Percentiles rank a stretch among this genome's conserved stretches.
These are phyloP conservation scores for Mycena crocata DNA, from an alignment of 768 basidiomycete genomes.

Conservation along the genomic window DNA sequence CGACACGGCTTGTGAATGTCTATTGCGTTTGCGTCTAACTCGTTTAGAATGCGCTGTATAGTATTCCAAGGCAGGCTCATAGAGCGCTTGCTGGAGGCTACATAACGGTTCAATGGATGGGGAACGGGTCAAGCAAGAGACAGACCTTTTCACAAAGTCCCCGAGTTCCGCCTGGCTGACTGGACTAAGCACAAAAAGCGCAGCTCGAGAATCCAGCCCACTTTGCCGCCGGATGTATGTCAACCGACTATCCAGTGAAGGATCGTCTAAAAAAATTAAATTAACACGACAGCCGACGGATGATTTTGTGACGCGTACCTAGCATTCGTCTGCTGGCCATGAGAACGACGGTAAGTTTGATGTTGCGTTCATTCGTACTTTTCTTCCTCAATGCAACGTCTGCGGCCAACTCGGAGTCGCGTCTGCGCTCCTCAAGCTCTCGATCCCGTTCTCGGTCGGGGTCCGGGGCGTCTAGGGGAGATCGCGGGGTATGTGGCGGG, in stretches of 20 bases:
- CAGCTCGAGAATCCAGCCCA: slow-evolving; percentile 90
- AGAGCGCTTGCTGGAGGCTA: slow-evolving; percentile 89
- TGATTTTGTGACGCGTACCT: slow-evolving; percentile 60
- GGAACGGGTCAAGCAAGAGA: background rate
- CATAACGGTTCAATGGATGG: slow-evolving; percentile 23
- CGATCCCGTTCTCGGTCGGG: slow-evolving; percentile 66
- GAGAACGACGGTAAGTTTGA: slow-evolving; percentile 95
- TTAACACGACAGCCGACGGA: background rate
- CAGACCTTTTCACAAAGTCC: slow-evolving; percentile 88
- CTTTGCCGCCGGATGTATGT: slow-evolving; percentile 91
- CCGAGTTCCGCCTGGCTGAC: slow-evolving; percentile 86
- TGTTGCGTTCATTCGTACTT: slow-evolving; percentile 82
- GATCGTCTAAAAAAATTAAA: slow-evolving; percentile 71
- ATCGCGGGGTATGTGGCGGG: slow-evolving; percentile 54
- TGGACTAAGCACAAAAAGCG: slow-evolving; percentile 94
- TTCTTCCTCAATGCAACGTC: slow-evolving; percentile 88
- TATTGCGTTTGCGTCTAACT: slow-evolving; percentile 88
- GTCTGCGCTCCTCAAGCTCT: slow-evolving; percentile 74
- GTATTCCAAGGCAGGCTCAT: slow-evolving; percentile 91
- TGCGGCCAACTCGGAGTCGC: slow-evolving; percentile 81
- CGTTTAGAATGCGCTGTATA: slow-evolving; percentile 94
- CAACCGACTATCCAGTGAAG: slow-evolving; percentile 82
- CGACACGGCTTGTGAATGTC: slow-evolving; percentile 72
- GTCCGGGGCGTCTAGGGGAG: slow-evolving; percentile 68
- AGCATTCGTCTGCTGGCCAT: slow-evolving; percentile 90